Percentiles rank a stretch among this genome's conserved stretches.
Evolutionary conservation across 2,329 filamentous ascomycete genomes (phyloP).

Genomic region (Exophiala calicioides): DNA sequence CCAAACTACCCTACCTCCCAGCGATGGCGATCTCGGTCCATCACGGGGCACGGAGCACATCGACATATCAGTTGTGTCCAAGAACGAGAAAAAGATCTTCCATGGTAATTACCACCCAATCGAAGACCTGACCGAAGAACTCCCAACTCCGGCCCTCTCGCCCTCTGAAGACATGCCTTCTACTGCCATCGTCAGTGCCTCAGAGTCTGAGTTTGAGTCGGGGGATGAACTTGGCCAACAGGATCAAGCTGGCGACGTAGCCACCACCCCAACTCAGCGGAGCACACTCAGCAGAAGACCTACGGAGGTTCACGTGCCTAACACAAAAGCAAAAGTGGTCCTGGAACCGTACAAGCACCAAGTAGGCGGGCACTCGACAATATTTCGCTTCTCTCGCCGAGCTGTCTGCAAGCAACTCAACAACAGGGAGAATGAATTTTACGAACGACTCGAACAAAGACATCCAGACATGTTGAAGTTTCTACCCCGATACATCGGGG

Average conservation of each 20-base stretch:
- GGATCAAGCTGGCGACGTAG: constrained; percentile 56
- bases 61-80: constrained; percentile 63
- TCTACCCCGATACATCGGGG: constrained; percentile 86
- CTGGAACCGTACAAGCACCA: constrained; percentile 97
- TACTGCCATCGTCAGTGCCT: constrained; percentile 35
- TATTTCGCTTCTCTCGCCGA: constrained; percentile 92
- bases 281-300: constrained; percentile 33
- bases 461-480: constrained; percentile 90
- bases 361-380: constrained; percentile 92
- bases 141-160: constrained; percentile 17
- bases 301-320: constrained; percentile 29
- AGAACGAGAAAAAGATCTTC: constrained; percentile 61
- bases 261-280: constrained; percentile 49
- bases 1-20: constrained; percentile 15
- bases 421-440: constrained; percentile 97
- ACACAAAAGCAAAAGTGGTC: constrained; percentile 84
- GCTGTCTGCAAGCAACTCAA: constrained; percentile 98
- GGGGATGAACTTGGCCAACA: constrained; percentile 50
- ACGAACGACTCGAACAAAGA: constrained; percentile 88
- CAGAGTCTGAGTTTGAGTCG: constrained; percentile 47
- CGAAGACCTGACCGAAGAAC: constrained; percentile 20
- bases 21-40: constrained; percentile 7
- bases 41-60: constrained; percentile 47
- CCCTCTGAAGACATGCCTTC: constrained; percentile 21
- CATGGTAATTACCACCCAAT: constrained; percentile 53